A percentile compares a stretch with the other conserved stretches of the same genome.
Conservation (phyloP, 2,329 filamentous ascomycete genomes). For the Microsporum canis region DNA sequence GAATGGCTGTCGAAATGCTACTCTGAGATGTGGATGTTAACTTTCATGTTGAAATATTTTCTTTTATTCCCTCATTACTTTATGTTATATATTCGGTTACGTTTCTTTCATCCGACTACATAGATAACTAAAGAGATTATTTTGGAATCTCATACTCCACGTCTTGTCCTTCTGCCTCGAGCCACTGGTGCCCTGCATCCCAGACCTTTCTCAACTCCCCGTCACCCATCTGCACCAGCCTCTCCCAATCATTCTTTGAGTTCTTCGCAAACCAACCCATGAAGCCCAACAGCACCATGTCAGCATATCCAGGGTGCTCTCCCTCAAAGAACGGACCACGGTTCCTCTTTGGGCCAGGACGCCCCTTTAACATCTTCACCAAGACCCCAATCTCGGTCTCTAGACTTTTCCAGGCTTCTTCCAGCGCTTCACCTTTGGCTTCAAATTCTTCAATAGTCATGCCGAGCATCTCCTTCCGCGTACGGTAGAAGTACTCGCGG, state of each 20-base stretch:
- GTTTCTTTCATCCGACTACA: background rate
- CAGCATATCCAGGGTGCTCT: slow-evolving; percentile 11
- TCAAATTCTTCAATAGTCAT: slow-evolving; percentile 26
- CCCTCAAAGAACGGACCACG: slow-evolving; percentile 14
- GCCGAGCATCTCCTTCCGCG: slow-evolving; percentile 25
- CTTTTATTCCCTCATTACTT: background rate
- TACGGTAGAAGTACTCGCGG: slow-evolving; percentile 29
- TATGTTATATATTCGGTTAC: background rate
- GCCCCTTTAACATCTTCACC: slow-evolving; percentile 20
- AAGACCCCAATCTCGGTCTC: slow-evolving; percentile 20
- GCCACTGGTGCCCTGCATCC: slow-evolving; percentile 2
- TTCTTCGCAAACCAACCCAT: slow-evolving; percentile 11
- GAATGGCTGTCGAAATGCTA: background rate
- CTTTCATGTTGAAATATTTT: background rate
- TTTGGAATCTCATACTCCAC: background rate
- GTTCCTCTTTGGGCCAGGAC: background rate
- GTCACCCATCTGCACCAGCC: slow-evolving; percentile 6
- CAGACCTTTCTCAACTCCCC: slow-evolving; percentile 8
- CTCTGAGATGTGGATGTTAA: background rate
- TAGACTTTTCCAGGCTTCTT: slow-evolving; percentile 12
- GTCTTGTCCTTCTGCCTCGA: background rate
- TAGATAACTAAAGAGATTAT: background rate
- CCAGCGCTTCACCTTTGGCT: slow-evolving; percentile 10
- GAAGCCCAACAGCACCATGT: slow-evolving; percentile 9
- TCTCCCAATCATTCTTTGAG: slow-evolving; percentile 6